Evolutionary conservation across 2,329 filamentous ascomycete genomes (phyloP).

Genomic region (Mycosphaerella sp.): DNA sequence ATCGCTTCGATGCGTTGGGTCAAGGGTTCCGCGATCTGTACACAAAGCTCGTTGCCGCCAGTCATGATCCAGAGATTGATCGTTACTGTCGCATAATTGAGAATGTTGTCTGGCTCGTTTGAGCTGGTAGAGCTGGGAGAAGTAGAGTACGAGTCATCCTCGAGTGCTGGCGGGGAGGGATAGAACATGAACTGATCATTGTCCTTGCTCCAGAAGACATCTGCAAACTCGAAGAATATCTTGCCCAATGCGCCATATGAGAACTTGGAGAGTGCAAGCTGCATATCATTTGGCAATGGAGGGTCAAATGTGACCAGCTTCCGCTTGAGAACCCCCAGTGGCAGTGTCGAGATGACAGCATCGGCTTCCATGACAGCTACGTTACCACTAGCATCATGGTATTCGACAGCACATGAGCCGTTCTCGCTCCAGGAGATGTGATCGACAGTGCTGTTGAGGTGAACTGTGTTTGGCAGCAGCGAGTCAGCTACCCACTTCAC

Average conservation of each 20-base stretch:
- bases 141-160: slow-evolving; percentile 27
- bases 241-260: slow-evolving; percentile 42
- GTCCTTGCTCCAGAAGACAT: slow-evolving; percentile 43
- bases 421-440: slow-evolving; percentile 37
- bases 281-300: slow-evolving; percentile 35
- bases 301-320: slow-evolving; percentile 39
- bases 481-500: slow-evolving; percentile 39
- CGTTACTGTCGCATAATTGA: slow-evolving; percentile 42
- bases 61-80: slow-evolving; percentile 44
- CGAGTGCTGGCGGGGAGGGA: slow-evolving; percentile 33
- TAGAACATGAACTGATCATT: slow-evolving; percentile 45
- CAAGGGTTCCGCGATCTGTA: slow-evolving; percentile 42
- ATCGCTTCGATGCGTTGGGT: slow-evolving; percentile 43
- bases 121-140: slow-evolving; percentile 30
- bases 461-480: slow-evolving; percentile 35
- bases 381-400: slow-evolving; percentile 23
- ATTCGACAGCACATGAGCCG: slow-evolving; percentile 27
- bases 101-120: slow-evolving; percentile 33
- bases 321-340: slow-evolving; percentile 38
- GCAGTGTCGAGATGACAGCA: slow-evolving; percentile 38
- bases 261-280: slow-evolving; percentile 35
- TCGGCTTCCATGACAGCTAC: slow-evolving; percentile 33
- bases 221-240: slow-evolving; percentile 41
- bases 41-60: slow-evolving; percentile 39
- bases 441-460: slow-evolving; percentile 38